phyloP scores from a whole-genome alignment of 2,329 filamentous ascomycete species.

The Fusarium sp. region DNA sequence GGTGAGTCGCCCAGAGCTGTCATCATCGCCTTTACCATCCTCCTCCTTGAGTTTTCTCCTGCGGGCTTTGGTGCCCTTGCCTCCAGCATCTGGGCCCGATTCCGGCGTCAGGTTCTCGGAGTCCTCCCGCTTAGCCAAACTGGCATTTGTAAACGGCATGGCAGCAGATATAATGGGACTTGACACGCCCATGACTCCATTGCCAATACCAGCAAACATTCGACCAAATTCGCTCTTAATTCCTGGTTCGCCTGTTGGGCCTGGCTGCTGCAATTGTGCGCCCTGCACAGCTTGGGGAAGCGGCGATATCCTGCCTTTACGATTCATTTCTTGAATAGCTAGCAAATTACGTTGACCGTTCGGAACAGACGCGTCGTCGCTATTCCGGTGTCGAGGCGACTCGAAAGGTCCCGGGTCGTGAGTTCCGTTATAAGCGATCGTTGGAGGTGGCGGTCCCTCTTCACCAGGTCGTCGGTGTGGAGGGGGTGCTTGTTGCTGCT shows the following conservation, averaged over 20 bases:
- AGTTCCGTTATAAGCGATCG: conserved; percentile 61
- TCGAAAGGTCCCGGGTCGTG: conserved; percentile 56
- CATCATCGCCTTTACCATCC: conserved; percentile 74
- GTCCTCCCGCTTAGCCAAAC: conserved; percentile 65
- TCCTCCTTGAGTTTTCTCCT: conserved; percentile 83
- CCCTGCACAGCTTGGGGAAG: conserved; percentile 94
- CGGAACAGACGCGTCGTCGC: conserved; percentile 68
- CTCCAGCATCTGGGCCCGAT: conserved; percentile 54
- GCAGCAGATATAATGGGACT: conserved; percentile 61
- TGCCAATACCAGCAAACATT: conserved; percentile 93
- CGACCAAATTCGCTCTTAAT: conserved; percentile 96
- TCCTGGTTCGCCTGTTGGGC: conserved; percentile 83
- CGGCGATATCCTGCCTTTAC: conserved; percentile 86
- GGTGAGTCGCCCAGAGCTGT: conserved; percentile 71
- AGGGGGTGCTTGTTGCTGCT: conserved; percentile 50
- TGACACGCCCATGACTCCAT: conserved; percentile 64
- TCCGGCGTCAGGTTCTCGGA: conserved; percentile 59
- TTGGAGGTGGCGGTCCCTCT: conserved; percentile 62
- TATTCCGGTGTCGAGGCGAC: conserved; percentile 52
- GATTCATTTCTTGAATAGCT: conserved; percentile 83
- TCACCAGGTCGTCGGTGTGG: conserved; percentile 59
- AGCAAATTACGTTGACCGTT: conserved; percentile 73
- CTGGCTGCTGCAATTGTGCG: conserved; percentile 83
- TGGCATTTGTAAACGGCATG: conserved; percentile 60
- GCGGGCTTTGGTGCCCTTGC: conserved; percentile 64